phyloP scores from a whole-genome alignment of 495 filamentous ascomycete species.

The Entonaema liquescens region DNA sequence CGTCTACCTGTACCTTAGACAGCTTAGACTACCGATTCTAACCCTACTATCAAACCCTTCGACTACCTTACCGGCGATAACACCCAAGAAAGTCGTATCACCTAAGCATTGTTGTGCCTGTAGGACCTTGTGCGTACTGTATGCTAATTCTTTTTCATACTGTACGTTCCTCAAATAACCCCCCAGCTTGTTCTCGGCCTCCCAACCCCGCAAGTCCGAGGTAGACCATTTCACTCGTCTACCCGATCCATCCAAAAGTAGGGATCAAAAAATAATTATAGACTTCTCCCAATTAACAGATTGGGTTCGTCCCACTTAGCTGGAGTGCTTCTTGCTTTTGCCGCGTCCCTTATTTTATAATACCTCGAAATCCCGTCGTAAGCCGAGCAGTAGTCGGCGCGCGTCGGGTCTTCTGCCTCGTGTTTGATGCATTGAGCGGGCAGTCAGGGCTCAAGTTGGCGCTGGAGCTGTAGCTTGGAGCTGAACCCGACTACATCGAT shows the following conservation, averaged over 20 bases:
- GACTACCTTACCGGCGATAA: conserved; percentile 4
- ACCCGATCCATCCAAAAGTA: conserved; percentile 29
- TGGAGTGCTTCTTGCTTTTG: conserved; percentile 21
- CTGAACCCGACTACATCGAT: conserved; percentile 24
- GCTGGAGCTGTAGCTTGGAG: conserved; percentile 6
- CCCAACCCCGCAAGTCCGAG: conserved; percentile 42
- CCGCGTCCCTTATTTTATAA: conserved; percentile 37
- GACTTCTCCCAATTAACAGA: conserved; percentile 34
- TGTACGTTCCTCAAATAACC: conserved; percentile 10
- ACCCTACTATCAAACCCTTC: conserved; percentile 5
- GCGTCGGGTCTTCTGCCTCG: conserved; percentile 26
- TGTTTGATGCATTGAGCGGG: conserved; percentile 28
- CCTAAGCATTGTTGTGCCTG: conserved; percentile 7
- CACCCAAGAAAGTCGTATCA: conserved; percentile 15
- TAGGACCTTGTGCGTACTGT: conserved; percentile 21
- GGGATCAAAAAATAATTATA: conserved; percentile 30
- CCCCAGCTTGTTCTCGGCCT: conserved; percentile 30
- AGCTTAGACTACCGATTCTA: background rate
- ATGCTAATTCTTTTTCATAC: conserved; percentile 18
- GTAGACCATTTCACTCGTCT: conserved; percentile 30
- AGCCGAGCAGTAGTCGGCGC: conserved; percentile 43
- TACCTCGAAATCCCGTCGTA: conserved; percentile 46
- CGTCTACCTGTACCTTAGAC: conserved; percentile 3
- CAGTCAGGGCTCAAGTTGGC: conserved; percentile 33
- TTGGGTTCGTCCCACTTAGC: conserved; percentile 34